Evolutionary conservation across 2,329 filamentous ascomycete species (phyloP).

Genomic region (Neonectria hederae): DNA sequence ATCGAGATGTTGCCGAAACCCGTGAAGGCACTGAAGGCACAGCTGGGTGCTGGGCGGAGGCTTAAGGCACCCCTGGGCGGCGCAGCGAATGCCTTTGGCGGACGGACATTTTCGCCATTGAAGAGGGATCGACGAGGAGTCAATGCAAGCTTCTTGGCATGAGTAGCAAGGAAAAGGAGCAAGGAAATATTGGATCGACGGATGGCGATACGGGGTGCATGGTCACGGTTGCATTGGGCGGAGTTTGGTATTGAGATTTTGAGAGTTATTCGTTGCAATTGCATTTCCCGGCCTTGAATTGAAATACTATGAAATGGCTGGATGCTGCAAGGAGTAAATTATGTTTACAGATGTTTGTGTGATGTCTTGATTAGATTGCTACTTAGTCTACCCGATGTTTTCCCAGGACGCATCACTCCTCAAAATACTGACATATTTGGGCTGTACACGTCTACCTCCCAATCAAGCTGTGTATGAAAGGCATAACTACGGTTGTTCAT

Average conservation of each 20-base stretch:
- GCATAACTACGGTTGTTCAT: neutral
- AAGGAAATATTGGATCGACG: neutral
- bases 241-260: constrained; percentile 28
- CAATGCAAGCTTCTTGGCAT: constrained; percentile 68
- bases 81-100: constrained; percentile 59
- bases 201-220: neutral
- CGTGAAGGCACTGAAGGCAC: constrained; percentile 48
- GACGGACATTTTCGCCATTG: constrained; percentile 72
- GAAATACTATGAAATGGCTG: neutral
- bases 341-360: neutral
- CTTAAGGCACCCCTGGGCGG: constrained; percentile 52
- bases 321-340: neutral
- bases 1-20: constrained; percentile 54
- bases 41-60: constrained; percentile 41
- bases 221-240: constrained; percentile 26
- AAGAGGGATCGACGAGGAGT: constrained; percentile 74
- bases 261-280: neutral
- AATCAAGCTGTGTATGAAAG: neutral
- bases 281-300: neutral
- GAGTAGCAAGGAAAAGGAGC: neutral
- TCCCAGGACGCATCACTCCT: neutral
- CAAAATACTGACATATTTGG: neutral
- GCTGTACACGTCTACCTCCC: neutral
- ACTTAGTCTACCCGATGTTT: neutral
- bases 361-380: neutral